phyloP scores from a whole-genome alignment of 495 filamentous ascomycete genomes.

The Echria macrotheca region DNA sequence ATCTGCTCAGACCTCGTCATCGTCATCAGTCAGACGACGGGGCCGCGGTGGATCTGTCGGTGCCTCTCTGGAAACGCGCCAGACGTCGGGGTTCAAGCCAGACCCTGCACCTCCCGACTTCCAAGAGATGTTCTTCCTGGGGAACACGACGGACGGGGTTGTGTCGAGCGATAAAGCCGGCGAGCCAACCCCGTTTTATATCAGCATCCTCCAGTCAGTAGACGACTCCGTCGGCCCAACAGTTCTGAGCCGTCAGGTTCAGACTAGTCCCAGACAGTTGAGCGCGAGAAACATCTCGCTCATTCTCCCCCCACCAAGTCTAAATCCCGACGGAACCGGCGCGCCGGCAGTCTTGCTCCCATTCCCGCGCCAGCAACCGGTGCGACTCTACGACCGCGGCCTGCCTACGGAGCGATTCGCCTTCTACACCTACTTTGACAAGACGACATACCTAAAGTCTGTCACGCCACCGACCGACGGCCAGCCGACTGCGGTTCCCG shows the following conservation, averaged over 20 bases:
- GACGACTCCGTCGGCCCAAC: slow-evolving; percentile 31
- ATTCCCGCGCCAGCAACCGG: slow-evolving; percentile 64
- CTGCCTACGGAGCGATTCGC: slow-evolving; percentile 79
- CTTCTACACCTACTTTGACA: slow-evolving; percentile 89
- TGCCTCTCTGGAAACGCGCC: slow-evolving; percentile 11
- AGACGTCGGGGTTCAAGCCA: slow-evolving; percentile 40
- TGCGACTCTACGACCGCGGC: slow-evolving; percentile 81
- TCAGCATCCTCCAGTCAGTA: slow-evolving; percentile 42
- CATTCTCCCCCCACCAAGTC: slow-evolving; percentile 54
- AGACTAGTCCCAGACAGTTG: slow-evolving; percentile 4
- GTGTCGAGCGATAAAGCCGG: slow-evolving; percentile 53
- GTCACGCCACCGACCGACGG: slow-evolving; percentile 33
- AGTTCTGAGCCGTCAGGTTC: slow-evolving; percentile 32
- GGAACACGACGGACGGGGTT: slow-evolving; percentile 73
- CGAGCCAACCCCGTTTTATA: slow-evolving; percentile 65
- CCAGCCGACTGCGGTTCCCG: slow-evolving; percentile 21
- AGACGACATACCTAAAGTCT: slow-evolving; percentile 72
- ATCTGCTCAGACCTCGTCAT: background rate
- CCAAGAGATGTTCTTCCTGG: slow-evolving; percentile 70
- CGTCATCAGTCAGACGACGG: too few relatives aligned
- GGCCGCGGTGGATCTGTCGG: slow-evolving; percentile 8
- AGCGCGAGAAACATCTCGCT: slow-evolving; percentile 33
- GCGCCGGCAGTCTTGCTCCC: slow-evolving; percentile 66
- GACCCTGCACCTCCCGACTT: slow-evolving; percentile 54
- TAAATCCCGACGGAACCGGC: slow-evolving; percentile 62